A percentile compares a stretch with the other conserved stretches of the same genome.
These are phyloP conservation scores for Myxozyma neotropica DNA, from an alignment of 805 yeast species.

Conservation along the genomic window DNA sequence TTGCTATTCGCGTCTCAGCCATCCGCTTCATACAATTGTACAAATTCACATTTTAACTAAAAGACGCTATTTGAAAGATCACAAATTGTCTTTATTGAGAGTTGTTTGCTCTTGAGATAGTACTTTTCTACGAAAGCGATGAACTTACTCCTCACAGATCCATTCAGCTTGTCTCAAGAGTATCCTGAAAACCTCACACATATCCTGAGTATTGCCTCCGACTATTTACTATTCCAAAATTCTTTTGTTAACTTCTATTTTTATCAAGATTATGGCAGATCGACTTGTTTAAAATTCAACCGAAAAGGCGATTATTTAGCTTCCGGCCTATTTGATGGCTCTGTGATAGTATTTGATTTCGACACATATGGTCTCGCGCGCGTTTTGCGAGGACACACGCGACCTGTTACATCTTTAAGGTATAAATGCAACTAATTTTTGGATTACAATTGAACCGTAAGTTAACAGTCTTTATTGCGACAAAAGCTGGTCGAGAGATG, in stretches of 20 bases:
- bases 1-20: too few relatives aligned
- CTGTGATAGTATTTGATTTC: constrained; percentile 70
- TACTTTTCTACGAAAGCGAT: constrained; percentile 42
- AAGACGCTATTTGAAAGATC: too few relatives aligned
- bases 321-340: constrained; percentile 74
- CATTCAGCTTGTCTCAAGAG: constrained; percentile 87
- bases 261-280: constrained; percentile 49
- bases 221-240: not conserved
- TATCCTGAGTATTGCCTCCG: constrained; percentile 51
- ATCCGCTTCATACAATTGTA: too few relatives aligned
- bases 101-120: too few relatives aligned
- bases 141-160: constrained; percentile 85
- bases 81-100: too few relatives aligned
- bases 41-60: too few relatives aligned
- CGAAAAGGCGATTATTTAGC: constrained; percentile 84
- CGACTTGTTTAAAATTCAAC: constrained; percentile 70
- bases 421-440: not conserved
- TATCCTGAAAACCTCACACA: constrained; percentile 83
- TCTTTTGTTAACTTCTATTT: not conserved
- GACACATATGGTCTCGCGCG: constrained; percentile 64
- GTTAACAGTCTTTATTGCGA: not conserved
- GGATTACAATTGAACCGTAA: not conserved
- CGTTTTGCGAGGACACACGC: constrained; percentile 63
- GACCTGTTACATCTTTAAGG: constrained; percentile 64
- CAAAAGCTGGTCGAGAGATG: constrained; percentile 69